Percentiles rank a stretch among this genome's conserved stretches.
These are phyloP conservation scores for Phyllosticta paracitricarpa DNA, from an alignment of 2,329 filamentous ascomycete genomes.

Conservation along the genomic window DNA sequence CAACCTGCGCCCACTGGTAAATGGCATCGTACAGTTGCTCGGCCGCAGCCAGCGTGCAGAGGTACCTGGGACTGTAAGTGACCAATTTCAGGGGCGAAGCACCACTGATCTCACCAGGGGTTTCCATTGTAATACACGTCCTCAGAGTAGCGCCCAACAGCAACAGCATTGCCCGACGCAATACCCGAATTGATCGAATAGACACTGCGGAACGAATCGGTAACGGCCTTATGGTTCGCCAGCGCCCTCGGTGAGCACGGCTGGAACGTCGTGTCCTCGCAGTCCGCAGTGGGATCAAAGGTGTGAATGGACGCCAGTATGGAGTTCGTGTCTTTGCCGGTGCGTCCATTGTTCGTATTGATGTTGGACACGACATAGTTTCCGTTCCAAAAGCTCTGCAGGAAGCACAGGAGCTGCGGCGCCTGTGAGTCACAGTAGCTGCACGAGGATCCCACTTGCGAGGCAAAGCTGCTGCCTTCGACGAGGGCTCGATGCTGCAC, in stretches of 20 bases:
- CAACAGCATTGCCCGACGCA: constrained; percentile 17
- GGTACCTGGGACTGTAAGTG: constrained; percentile 19
- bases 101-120: constrained; percentile 32
- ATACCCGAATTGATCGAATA: constrained; percentile 29
- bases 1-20: constrained; percentile 6
- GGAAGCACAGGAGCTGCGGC: constrained; percentile 22
- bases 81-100: constrained; percentile 26
- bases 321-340: constrained; percentile 28
- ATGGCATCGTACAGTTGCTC: constrained; percentile 10
- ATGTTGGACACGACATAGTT: constrained; percentile 29
- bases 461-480: constrained; percentile 26
- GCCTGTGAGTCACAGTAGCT: constrained; percentile 31
- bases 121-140: constrained; percentile 33
- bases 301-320: constrained; percentile 31
- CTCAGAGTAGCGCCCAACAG: constrained; percentile 34
- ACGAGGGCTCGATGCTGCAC: constrained; percentile 27
- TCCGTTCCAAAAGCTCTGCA: constrained; percentile 30
- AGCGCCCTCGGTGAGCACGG: constrained; percentile 30
- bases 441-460: constrained; percentile 26
- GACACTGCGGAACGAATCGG: constrained; percentile 24
- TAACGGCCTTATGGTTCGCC: constrained; percentile 24
- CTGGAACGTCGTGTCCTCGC: constrained; percentile 31
- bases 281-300: constrained; percentile 1
- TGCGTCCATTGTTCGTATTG: constrained; percentile 32
- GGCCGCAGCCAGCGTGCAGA: constrained; percentile 4